These are phyloP conservation scores for Stagonosporopsis rhizophila DNA, from an alignment of 2,329 filamentous ascomycete species.

Conservation along the genomic window DNA sequence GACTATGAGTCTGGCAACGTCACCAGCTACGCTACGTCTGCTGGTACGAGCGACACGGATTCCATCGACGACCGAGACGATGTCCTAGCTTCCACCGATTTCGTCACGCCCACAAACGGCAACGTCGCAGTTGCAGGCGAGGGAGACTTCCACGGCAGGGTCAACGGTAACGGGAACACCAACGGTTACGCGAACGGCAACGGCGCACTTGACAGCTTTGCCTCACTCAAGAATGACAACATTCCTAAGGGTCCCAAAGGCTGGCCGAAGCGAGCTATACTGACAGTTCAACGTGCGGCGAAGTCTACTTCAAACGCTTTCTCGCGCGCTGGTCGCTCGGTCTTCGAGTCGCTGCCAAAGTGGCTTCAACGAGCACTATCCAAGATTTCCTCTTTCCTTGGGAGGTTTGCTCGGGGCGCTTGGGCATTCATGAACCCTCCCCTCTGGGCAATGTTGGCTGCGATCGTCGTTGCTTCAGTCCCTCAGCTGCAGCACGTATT, in stretches of 20 bases:
- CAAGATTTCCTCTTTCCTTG: constrained; percentile 49
- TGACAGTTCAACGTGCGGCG: constrained; percentile 27
- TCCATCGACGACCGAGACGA: constrained; percentile 39
- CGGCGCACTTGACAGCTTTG: constrained; percentile 54
- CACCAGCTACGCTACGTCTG: constrained; percentile 51
- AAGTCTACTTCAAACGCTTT: constrained; percentile 36
- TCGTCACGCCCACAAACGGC: constrained; percentile 58
- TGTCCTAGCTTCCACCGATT: constrained; percentile 37
- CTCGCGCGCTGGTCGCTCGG: constrained; percentile 41
- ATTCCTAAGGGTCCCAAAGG: constrained; percentile 45
- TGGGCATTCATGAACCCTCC: constrained; percentile 99
- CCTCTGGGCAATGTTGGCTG: constrained; percentile 93
- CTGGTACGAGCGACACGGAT: constrained; percentile 42
- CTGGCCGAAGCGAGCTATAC: constrained; percentile 40
- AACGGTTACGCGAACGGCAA: constrained; percentile 53
- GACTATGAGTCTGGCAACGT: constrained; percentile 56
- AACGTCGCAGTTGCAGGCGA: constrained; percentile 52
- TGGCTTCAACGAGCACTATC: constrained; percentile 60
- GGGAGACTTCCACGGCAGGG: constrained; percentile 49
- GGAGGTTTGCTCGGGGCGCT: constrained; percentile 68
- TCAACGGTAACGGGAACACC: constrained; percentile 48
- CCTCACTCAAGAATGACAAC: constrained; percentile 29
- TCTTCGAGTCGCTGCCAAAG: constrained; percentile 60
- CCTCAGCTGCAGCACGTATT: constrained; percentile 83
- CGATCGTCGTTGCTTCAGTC: constrained; percentile 89